These are phyloP conservation scores for Paracoccidioides brasiliensis DNA, from an alignment of 2,329 filamentous ascomycete species.

Conservation along the genomic window DNA sequence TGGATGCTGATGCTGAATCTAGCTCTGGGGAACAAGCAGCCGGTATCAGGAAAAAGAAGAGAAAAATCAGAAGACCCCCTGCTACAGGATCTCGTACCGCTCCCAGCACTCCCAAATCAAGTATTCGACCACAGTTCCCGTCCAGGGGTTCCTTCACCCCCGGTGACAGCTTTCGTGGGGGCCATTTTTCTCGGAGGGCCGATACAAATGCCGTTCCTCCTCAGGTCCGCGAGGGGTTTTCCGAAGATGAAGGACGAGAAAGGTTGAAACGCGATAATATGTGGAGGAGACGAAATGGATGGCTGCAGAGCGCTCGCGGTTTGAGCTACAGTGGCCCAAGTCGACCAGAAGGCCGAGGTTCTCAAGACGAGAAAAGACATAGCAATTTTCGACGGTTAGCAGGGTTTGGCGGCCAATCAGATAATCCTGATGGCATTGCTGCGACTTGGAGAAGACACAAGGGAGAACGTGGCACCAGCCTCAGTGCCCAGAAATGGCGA, in stretches of 20 bases:
- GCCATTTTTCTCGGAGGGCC: conserved; percentile 48
- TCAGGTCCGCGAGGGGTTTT: conserved; percentile 51
- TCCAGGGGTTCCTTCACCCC: conserved; percentile 35
- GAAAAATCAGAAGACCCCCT: conserved; percentile 47
- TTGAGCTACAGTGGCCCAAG: conserved; percentile 31
- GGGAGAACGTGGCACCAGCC: conserved; percentile 55
- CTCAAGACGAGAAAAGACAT: conserved; percentile 40
- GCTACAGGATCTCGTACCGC: conserved; percentile 47
- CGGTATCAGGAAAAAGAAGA: conserved; percentile 45
- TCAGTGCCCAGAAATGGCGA: conserved; percentile 71
- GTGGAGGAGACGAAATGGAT: conserved; percentile 48
- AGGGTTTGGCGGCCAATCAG: conserved; percentile 49
- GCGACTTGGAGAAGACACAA: conserved; percentile 39
- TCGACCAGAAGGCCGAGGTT: conserved; percentile 40
- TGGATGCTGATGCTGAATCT: conserved; percentile 69
- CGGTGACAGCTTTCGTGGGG: conserved; percentile 33
- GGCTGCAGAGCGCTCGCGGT: conserved; percentile 36
- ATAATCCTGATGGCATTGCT: conserved; percentile 49
- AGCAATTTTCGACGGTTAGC: conserved; percentile 55
- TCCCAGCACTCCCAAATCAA: conserved; percentile 51
- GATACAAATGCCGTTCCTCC: conserved; percentile 49
- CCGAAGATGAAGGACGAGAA: conserved; percentile 62
- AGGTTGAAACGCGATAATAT: conserved; percentile 42
- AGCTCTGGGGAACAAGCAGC: conserved; percentile 61
- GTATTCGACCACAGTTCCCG: conserved; percentile 25